These are phyloP conservation scores for Geotrichum histeridarum DNA, from an alignment of 1,139 yeast genomes.

Conservation along the genomic window DNA sequence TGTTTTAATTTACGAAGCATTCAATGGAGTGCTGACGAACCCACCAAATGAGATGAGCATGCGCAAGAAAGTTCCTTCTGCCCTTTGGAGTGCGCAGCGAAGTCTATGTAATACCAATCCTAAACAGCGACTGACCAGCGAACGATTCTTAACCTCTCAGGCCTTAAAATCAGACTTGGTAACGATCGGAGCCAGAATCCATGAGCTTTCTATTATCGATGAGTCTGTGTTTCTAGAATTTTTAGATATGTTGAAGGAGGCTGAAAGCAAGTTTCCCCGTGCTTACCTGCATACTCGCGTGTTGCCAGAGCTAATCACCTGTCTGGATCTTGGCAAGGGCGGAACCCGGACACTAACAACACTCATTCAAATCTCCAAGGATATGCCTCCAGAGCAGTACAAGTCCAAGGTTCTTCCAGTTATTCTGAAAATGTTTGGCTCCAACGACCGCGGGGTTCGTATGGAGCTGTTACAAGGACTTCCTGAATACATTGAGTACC, in stretches of 20 bases:
- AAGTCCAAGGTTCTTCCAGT: conserved; percentile 54
- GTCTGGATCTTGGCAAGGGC: conserved; percentile 33
- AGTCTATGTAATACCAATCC: conserved; percentile 30
- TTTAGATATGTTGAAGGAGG: conserved; percentile 44
- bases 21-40: conserved; percentile 36
- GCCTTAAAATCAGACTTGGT: conserved; percentile 42
- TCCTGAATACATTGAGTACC: conserved; percentile 48
- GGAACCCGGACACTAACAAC: conserved; percentile 29
- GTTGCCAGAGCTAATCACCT: conserved; percentile 60
- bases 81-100: conserved; percentile 25
- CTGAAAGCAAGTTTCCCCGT: conserved; percentile 45
- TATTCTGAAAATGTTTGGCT: conserved; percentile 55
- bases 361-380: conserved; percentile 39
- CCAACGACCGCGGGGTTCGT: conserved; percentile 73
- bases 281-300: conserved; percentile 59
- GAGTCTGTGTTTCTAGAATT: conserved; percentile 51
- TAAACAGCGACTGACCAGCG: conserved; percentile 44
- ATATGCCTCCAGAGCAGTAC: conserved; percentile 42
- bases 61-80: conserved; percentile 26
- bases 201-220: conserved; percentile 49
- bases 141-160: conserved; percentile 43
- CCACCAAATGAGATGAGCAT: conserved; percentile 19
- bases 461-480: conserved; percentile 61
- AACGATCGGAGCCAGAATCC: conserved; percentile 45
- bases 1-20: conserved; percentile 47